A percentile compares a stretch with the other conserved stretches of the same genome.
Conservation (phyloP, 192 early-diverging fungal genomes). For the Mortierella antarctica region DNA sequence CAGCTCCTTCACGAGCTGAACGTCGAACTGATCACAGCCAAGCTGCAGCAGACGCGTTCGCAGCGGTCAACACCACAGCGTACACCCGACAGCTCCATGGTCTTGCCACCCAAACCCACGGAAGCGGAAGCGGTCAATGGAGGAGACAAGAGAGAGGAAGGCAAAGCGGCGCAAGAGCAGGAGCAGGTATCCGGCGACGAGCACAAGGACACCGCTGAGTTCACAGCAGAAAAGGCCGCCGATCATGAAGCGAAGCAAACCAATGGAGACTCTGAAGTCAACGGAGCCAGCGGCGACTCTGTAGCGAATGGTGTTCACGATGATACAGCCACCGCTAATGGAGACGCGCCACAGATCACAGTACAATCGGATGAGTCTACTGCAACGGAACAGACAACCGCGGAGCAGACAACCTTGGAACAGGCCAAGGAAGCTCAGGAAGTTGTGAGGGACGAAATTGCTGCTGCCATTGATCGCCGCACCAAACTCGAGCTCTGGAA, state of each 20-base stretch:
- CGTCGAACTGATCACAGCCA: slow-evolving; percentile 78
- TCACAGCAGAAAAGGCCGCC: neutral
- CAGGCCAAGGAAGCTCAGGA: neutral
- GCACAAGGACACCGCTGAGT: no score
- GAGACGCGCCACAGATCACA: slow-evolving; percentile 11
- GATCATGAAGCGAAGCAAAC: neutral
- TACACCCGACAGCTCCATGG: slow-evolving; percentile 45
- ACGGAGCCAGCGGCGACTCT: neutral
- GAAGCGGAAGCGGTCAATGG: slow-evolving; percentile 10
- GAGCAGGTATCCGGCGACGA: no score
- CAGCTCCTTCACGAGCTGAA: slow-evolving; percentile 81
- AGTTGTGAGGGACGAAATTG: slow-evolving; percentile 12
- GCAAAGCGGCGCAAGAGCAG: neutral
- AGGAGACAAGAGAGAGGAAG: slow-evolving; percentile 4
- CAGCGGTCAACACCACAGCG: slow-evolving; percentile 37
- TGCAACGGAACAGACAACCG: neutral
- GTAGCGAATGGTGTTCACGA: neutral
- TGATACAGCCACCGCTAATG: neutral
- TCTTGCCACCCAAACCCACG: slow-evolving; percentile 34
- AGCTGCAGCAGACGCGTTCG: slow-evolving; percentile 68
- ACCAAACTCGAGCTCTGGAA: slow-evolving; percentile 86
- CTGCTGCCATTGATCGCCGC: slow-evolving; percentile 48
- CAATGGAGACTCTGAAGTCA: neutral
- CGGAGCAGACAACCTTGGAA: neutral
- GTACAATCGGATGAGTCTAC: neutral